Conservation (phyloP, 257 asterid species). For the Oldenlandia corymbosa region DNA sequence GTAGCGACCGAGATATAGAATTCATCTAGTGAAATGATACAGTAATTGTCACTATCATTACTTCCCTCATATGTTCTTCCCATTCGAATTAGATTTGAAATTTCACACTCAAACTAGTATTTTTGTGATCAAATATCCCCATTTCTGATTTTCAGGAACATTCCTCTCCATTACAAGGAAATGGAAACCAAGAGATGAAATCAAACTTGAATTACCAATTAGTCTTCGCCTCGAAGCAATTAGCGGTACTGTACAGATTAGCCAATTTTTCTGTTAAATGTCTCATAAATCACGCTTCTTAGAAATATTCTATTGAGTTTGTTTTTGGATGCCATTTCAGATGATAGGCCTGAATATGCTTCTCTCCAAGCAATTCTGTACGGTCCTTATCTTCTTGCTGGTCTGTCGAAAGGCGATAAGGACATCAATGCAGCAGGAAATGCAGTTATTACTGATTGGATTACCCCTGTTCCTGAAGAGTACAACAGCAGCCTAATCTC, state of each 20-base stretch:
- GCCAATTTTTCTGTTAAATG: not conserved
- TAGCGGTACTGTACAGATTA: conserved; percentile 34
- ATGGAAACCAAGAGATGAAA: conserved; percentile 57
- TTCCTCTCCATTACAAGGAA: conserved; percentile 40
- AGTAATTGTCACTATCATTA: too few species aligned
- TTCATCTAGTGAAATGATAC: too few species aligned
- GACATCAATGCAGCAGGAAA: conserved; percentile 40
- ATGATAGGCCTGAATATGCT: conserved; percentile 60
- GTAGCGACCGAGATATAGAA: too few species aligned
- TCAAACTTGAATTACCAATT: conserved; percentile 58
- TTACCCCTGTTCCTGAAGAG: conserved; percentile 45
- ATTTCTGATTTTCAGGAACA: conserved; percentile 48
- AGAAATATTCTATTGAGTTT: not conserved
- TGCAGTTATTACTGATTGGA: conserved; percentile 41
- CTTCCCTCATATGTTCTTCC: conserved; percentile 1
- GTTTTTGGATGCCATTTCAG: conserved; percentile 29
- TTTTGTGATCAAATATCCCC: not conserved
- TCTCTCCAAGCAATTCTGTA: conserved; percentile 67
- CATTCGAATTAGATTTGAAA: not conserved
- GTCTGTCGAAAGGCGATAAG: conserved; percentile 58
- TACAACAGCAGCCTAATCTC: conserved; percentile 45
- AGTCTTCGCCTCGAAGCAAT: conserved; percentile 65
- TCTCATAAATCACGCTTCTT: not conserved
- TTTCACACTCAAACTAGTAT: not conserved
- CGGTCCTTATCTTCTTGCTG: conserved; percentile 90